Base-by-base conservation (phyloP, 768 basidiomycete genomes). In the Tricholoma saponaceum region DNA sequence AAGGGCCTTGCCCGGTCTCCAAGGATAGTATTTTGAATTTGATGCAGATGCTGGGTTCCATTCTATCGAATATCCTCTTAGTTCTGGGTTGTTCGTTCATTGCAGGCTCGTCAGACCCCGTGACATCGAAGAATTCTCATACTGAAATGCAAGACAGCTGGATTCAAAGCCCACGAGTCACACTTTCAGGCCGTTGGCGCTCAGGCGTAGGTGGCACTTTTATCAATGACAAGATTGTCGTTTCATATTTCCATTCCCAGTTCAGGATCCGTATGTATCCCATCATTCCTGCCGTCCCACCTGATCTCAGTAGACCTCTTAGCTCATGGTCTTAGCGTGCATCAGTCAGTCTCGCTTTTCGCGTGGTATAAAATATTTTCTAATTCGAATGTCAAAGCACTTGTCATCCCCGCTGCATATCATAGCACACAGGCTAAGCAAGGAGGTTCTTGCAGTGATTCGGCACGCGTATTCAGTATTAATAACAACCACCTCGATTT, bases 11-110 rank as follows among this genome's bases (percentile, higher is more conserved):
- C 51, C 9, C n/a, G 43, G 39, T 20, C 7, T 22, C 12, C 8
- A 25, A 16, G 26, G 22, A 14, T 56, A 8, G 50, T 47, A 39
- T 37, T 49, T 22, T 52, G 8, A 60, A 26, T 8, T 28, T 23
- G 10, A 30, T 54, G 4, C 61, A 90, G 90, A 86, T 96, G 82
- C 81, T 97, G 46, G 95, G 94, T 18, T 94, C 92, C 26, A 90
- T 97, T 58, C 73, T 97, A 37, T 95, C 92, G 12, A 97, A 97
- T 71, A 76, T 95, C 37, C 81, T 97, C 8, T 79, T 97, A 35
- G 94, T 98, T 16, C 77, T 98, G 13, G 95, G 95, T 6, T 92
- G 89, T 71, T 92, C 91, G 13, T 95, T 95, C 78, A 75, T 95
- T 54, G 92, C 91, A 50, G 89, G 87, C 84, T 59, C 58, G 77